Base-by-base conservation (phyloP, 2,329 filamentous ascomycete species). In the Pseudovirgaria hyperparasitica region DNA sequence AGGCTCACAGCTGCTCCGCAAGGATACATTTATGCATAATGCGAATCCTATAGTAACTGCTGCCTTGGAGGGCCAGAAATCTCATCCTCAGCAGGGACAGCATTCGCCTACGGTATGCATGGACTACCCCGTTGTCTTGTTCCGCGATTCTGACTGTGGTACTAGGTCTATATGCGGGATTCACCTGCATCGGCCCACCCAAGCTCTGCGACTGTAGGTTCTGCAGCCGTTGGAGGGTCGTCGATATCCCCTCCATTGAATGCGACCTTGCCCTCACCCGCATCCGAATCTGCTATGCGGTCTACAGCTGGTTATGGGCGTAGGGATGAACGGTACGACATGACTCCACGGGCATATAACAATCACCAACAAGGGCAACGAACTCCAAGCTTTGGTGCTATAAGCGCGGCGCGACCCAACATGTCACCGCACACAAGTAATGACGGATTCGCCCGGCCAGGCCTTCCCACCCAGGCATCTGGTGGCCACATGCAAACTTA, bases 1-100 rank as follows among this genome's bases (percentile, higher is more conserved):
- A 45, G 80, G 79, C 26, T 84, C 80, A 11, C 75, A 82, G 35
- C 58, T 85, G 29, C 76, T 76, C 48, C 73, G 78, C 31, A 81
- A 80, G 53, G 79, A 85, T 46, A 72, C 69, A 9, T 64, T 76
- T 46, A 60, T 74, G 48, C 67, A 71, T 37, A 56, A 57, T 29
- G 40, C 55, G 20, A 57, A 57, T 23, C 53, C 54, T 10, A 57
- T 57, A 13, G 53, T 56, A 21, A 54, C 52, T 2, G 51, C 50
- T 18, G 51, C 52, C 10, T 43, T 56, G 28, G 46, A 44, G 6
- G 38, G 39, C 5, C 52, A 54, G 36, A 48, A 35, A 28, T 33
- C 38, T 10, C 33, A 33, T 28, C 28, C 40, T 30, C 37, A 35
- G 23, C 36, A 35, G 17, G 31, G 40, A 13, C 39, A 40, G 28